Base-by-base conservation (phyloP, 169 alveolate species). In the Plasmodium ovale region DNA sequence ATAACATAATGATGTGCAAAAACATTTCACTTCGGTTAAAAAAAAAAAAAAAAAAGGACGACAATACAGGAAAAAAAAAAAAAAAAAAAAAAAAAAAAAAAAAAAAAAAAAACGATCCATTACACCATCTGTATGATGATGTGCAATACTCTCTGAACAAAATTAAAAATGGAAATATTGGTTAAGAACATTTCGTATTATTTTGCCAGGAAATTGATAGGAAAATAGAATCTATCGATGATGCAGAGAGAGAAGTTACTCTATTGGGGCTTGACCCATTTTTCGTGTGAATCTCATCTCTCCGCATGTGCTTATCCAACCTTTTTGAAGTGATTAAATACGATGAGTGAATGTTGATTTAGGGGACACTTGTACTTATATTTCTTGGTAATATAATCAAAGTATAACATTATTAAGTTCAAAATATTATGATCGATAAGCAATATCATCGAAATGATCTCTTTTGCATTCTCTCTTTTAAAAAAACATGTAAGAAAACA, bases 331-430 rank as follows among this genome's bases (percentile, higher is more conserved):
- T 74, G 88, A 14, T 54, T 62, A 49, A 33, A 62, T 9, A 74
- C 54, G 12, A 74, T n/a, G 4, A 74, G 65, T 3, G 74, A 39
- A 49, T 53, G 88, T 35, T 60, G 88, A 35, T 74, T 42, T 53
- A 74, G 31, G 33, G 64, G n/a, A 29, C 88, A 74, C 44, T 74
- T 74, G 35, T 74, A 54, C 16, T 51, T 74, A 25, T 25, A 74
- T 35, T 74, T 33, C 47, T 59, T 10, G n/a, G 23, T 49, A 12
- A 74, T 37, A 5, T 33, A 23, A 2, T 59, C 69, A 42, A 74
- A 60, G 60, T 74, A 74, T 6, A 44, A 59, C 42, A 59, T 23
- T 21, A 74, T 39, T 42, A 74, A 74, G 60, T 16, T 19, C 3
- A 74, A n/a, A 3, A 62, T n/a, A 16, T 35, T 60, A 23, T 27